Evolutionary conservation across 371 early-diverging fungal species (phyloP), one percentile per base, ranked within the genome.

Genomic region (Haplosporangium sp.): DNA sequence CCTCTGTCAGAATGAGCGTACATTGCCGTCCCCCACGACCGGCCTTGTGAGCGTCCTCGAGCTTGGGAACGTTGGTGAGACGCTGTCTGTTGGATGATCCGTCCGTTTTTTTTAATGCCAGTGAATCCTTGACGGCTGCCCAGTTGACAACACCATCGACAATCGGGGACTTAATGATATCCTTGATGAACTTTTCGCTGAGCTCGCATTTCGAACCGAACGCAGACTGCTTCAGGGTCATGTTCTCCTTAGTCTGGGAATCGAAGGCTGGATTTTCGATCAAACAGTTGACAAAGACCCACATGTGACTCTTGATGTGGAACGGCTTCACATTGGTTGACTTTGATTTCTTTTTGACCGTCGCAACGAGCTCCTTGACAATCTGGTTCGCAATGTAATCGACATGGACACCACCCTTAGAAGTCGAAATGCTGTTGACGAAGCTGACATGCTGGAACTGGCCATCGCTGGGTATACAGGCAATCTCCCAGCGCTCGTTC

Each of bases 251-350:
- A 20, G 99, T 99, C 83, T 99, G 99, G 9, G 98, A 98, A 83
- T 99, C 99, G 83, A 99, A 99, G 0, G 98, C 85, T 6, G 99
- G 99, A 81, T 99, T 99, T 74, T 97, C 99, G 63, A 99, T 98
- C 62, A 94, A 77, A 76, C 94, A 95, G 84, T 99, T 99, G 79
- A 99, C 87, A 84, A 99, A 99, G 9, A 99, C 68, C 88, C 93
- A 96, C 82, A 99, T 88, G 64, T 97, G 95, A 55, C 86, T 94
- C 82, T 97, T 98, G 81, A 98, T 91, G 68, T 96, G 94, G 75
- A 90, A 86, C 8, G 97, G 94, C 83, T 94, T 96, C 51, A 97
- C 81, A 29, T 87, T 87, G 69, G 87, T 91, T 73, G 95, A 92
- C 59, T 93, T 95, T 56, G 94, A 95, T 80, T 92, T 95, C 80